Conservation (phyloP, 805 yeast species). For the Dipodascus albidus region DNA sequence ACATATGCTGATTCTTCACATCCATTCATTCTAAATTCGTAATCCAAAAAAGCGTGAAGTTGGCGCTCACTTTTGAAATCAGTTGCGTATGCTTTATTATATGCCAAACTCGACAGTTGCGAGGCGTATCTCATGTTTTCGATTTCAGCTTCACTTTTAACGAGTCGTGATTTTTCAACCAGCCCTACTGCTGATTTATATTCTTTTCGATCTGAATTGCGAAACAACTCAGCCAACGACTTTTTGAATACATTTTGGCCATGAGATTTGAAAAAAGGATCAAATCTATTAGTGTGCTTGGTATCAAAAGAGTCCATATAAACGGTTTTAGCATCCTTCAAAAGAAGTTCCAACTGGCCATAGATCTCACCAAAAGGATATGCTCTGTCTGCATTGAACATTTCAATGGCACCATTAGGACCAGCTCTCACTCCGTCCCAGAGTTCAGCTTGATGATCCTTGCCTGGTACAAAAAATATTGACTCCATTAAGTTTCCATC, state of each 20-base stretch:
- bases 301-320: slow-evolving; percentile 9
- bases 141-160: slow-evolving; percentile 71
- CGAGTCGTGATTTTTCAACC: slow-evolving; percentile 33
- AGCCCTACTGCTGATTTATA: slow-evolving; percentile 12
- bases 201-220: slow-evolving; percentile 1
- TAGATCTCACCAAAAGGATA: slow-evolving; percentile 33
- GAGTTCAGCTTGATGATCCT: slow-evolving; percentile 62
- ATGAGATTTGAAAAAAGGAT: slow-evolving; percentile 7
- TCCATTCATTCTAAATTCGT: slow-evolving; percentile 74
- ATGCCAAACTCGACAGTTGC: slow-evolving; percentile 70
- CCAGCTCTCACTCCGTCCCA: slow-evolving; percentile 98
- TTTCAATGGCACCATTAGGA: slow-evolving; percentile 63
- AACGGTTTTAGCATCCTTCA: slow-evolving; percentile 6
- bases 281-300: slow-evolving; percentile 6
- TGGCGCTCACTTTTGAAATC: slow-evolving; percentile 60
- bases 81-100: slow-evolving; percentile 64
- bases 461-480: slow-evolving; percentile 79
- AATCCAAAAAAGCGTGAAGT: slow-evolving; percentile 69
- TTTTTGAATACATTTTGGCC: slow-evolving; percentile 5
- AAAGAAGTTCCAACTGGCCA: slow-evolving; percentile 5
- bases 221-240: slow-evolving; percentile 4
- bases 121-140: slow-evolving; percentile 74
- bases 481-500: slow-evolving; percentile 38
- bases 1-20: slow-evolving; percentile 84
- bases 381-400: slow-evolving; percentile 79